Conservation (phyloP, 2,329 filamentous ascomycete species). For the Hypocreales sp. region DNA sequence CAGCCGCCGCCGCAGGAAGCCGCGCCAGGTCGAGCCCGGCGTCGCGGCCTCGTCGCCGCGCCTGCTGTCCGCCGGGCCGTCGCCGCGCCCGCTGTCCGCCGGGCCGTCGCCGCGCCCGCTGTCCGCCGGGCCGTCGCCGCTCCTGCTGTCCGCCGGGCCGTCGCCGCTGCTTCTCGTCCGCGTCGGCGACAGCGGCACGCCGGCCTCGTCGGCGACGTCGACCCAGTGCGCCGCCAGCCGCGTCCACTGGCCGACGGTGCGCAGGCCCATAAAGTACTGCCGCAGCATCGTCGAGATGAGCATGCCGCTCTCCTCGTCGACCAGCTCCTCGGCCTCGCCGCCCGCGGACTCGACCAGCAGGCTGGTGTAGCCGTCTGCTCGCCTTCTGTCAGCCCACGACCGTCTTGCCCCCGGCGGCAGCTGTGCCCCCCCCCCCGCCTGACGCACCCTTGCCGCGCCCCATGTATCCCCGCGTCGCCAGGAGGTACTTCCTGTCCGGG, state of each 20-base stretch:
- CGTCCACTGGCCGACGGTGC: constrained; percentile 67
- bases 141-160: neutral
- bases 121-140: constrained; percentile 8
- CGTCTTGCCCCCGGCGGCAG: no score
- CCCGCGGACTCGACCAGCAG: constrained; percentile 65
- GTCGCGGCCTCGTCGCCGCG: constrained; percentile 7
- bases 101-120: neutral
- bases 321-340: constrained; percentile 59
- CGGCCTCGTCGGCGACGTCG: constrained; percentile 45
- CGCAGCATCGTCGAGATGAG: constrained; percentile 74
- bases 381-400: neutral
- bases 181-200: constrained; percentile 18
- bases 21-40: constrained; percentile 15
- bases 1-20: constrained; percentile 19
- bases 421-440: no score
- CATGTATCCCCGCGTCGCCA: constrained; percentile 83
- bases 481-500: constrained; percentile 45
- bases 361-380: constrained; percentile 56
- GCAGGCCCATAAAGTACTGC: constrained; percentile 81
- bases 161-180: constrained; percentile 19
- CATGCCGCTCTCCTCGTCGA: constrained; percentile 76
- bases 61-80: constrained; percentile 1
- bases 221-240: constrained; percentile 57
- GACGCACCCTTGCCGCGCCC: constrained; percentile 52
- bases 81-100: constrained; percentile 7